A percentile compares a stretch with the other conserved stretches of the same genome.
These are phyloP conservation scores for Eimeria zaria DNA, from an alignment of 169 alveolate species.

Conservation along the genomic window DNA sequence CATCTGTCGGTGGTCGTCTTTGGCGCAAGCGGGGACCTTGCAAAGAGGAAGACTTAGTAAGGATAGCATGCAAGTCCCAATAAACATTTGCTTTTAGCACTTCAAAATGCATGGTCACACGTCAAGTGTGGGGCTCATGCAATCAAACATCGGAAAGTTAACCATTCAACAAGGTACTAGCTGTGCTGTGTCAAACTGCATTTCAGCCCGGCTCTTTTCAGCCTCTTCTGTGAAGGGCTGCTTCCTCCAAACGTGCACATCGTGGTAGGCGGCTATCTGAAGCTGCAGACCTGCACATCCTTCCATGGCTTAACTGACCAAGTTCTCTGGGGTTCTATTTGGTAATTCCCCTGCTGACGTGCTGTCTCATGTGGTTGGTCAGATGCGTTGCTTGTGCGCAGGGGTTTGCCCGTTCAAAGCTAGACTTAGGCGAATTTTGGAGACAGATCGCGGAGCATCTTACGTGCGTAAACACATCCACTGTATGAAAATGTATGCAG, in stretches of 20 bases:
- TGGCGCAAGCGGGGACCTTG: constrained; percentile 90
- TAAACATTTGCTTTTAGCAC: neutral
- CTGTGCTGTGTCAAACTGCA: neutral
- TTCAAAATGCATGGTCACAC: neutral
- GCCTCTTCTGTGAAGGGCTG: constrained; percentile 88
- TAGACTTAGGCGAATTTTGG: constrained; percentile 83
- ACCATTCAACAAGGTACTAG: neutral
- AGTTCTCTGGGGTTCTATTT: neutral
- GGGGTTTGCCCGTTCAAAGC: constrained; percentile 84
- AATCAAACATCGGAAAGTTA: neutral
- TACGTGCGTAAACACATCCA: constrained; percentile 78
- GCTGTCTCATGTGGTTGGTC: neutral
- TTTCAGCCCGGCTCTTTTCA: constrained; percentile 88
- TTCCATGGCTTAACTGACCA: neutral
- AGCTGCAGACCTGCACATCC: neutral
- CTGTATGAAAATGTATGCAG: constrained; percentile 60
- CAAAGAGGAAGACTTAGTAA: constrained; percentile 87
- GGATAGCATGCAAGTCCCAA: neutral
- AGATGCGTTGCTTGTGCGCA: constrained; percentile 69
- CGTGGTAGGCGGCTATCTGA: constrained; percentile 85
- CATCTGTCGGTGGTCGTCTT: constrained; percentile 85
- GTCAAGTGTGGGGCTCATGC: neutral
- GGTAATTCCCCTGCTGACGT: neutral
- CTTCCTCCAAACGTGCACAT: constrained; percentile 87
- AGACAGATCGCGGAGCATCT: constrained; percentile 68